A percentile compares a stretch with the other conserved stretches of the same genome.
These are phyloP conservation scores for Gorgonomyces haynaldii DNA, from an alignment of 192 early-diverging fungal genomes.

Conservation along the genomic window DNA sequence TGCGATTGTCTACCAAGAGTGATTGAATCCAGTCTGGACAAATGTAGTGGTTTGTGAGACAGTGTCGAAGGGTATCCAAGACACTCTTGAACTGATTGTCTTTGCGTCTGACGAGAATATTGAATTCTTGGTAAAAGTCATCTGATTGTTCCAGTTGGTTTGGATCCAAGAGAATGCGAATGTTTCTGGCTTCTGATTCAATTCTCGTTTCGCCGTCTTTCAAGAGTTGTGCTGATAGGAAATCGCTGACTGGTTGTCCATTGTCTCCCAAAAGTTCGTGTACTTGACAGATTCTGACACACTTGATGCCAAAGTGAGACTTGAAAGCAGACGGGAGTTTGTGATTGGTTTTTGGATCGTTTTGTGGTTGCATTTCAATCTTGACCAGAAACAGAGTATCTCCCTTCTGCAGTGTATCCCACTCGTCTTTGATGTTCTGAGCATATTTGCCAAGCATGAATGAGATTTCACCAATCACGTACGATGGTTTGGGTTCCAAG, in stretches of 20 bases:
- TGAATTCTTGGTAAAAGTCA: constrained; percentile 63
- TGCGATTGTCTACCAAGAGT: constrained; percentile 38
- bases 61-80: constrained; percentile 77
- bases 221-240: constrained; percentile 9
- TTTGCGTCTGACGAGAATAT: constrained; percentile 77
- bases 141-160: constrained; percentile 63
- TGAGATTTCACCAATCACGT: constrained; percentile 71
- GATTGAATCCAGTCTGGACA: constrained; percentile 94
- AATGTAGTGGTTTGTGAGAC: constrained; percentile 70
- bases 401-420: constrained; percentile 72
- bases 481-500: constrained; percentile 54
- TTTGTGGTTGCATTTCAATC: constrained; percentile 39
- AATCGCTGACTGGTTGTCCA: constrained; percentile 39
- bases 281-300: constrained; percentile 81
- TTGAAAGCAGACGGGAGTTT: constrained; percentile 29
- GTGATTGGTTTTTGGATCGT: constrained; percentile 2
- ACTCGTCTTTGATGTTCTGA: constrained; percentile 67
- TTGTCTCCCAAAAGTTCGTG: constrained; percentile 60
- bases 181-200: constrained; percentile 34
- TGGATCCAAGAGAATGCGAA: constrained; percentile 73
- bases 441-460: constrained; percentile 57
- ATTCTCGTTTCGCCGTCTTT: constrained; percentile 24
- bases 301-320: constrained; percentile 58
- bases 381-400: constrained; percentile 84
- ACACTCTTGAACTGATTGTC: constrained; percentile 94